A percentile compares a stretch with the other conserved stretches of the same genome.
Evolutionary conservation across 768 basidiomycete genomes (phyloP).

Genomic region (button mushroom (Agaricus bisporus)): DNA sequence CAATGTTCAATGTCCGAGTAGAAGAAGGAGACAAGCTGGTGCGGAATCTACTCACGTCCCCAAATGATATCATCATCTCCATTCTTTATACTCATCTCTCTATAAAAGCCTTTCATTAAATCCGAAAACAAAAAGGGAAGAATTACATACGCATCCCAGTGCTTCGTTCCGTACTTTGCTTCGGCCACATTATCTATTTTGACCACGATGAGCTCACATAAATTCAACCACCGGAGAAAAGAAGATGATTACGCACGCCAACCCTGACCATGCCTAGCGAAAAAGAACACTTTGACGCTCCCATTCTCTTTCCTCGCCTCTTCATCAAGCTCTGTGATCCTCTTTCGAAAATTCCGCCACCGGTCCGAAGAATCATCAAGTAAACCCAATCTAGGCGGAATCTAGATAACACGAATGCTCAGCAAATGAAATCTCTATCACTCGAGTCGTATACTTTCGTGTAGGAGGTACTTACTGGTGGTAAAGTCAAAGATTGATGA

Average conservation of each 20-base stretch:
- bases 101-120: slow-evolving; percentile 17
- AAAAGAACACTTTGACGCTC: slow-evolving; percentile 57
- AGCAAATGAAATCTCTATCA: neutral
- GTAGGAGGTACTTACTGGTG: neutral
- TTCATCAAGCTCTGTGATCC: slow-evolving; percentile 39
- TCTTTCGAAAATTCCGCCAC: slow-evolving; percentile 40
- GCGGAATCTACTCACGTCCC: slow-evolving; percentile 53
- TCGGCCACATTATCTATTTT: slow-evolving; percentile 60
- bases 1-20: neutral
- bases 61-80: slow-evolving; percentile 63
- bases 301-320: slow-evolving; percentile 18
- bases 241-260: slow-evolving; percentile 43
- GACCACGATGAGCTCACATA: neutral
- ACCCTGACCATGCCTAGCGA: slow-evolving; percentile 70
- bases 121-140: neutral
- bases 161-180: slow-evolving; percentile 48
- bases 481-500: slow-evolving; percentile 2
- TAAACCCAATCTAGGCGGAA: slow-evolving; percentile 57
- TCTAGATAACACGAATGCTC: slow-evolving; percentile 23
- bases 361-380: slow-evolving; percentile 40
- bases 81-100: slow-evolving; percentile 56
- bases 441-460: too few species aligned
- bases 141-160: slow-evolving; percentile 53
- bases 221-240: too few species aligned
- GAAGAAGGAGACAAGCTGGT: neutral